These are phyloP conservation scores for Lasiodiplodia gonubiensis DNA, from an alignment of 2,329 filamentous ascomycete genomes.

Conservation along the genomic window DNA sequence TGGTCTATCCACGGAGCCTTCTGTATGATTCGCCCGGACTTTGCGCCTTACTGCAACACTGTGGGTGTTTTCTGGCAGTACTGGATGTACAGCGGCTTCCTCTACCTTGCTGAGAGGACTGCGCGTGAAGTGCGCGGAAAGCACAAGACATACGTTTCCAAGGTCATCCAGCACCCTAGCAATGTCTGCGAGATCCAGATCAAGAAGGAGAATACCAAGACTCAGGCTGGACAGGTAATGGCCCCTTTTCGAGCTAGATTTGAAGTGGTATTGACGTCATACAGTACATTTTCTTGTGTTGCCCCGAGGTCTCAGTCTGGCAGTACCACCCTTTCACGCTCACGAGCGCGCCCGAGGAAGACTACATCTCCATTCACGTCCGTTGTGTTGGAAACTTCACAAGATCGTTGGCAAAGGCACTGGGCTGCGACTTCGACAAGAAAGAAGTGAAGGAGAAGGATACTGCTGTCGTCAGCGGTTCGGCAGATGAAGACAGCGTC, in stretches of 20 bases:
- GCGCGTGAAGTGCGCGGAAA: conserved; percentile 78
- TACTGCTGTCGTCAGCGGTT: conserved; percentile 74
- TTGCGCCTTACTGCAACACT: conserved; percentile 76
- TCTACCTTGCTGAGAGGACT: conserved; percentile 79
- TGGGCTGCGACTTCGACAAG: conserved; percentile 76
- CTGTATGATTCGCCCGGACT: conserved; percentile 88
- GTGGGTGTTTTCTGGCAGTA: conserved; percentile 88
- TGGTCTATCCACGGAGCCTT: conserved; percentile 90
- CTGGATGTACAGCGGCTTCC: conserved; percentile 83
- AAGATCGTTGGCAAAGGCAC: conserved; percentile 67
- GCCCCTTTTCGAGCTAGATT: conserved; percentile 48
- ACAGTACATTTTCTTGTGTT: conserved; percentile 85
- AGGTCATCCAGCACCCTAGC: conserved; percentile 87
- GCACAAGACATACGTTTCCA: conserved; percentile 85
- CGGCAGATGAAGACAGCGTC: conserved; percentile 63
- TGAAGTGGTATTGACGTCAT: neutral
- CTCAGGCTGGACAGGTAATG: conserved; percentile 63
- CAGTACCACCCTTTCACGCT: conserved; percentile 89
- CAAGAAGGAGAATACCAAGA: conserved; percentile 86
- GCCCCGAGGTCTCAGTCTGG: conserved; percentile 83
- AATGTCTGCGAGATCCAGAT: conserved; percentile 91
- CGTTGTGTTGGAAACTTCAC: conserved; percentile 85
- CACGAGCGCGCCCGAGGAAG: conserved; percentile 85
- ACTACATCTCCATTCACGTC: conserved; percentile 87
- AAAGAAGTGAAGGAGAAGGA: conserved; percentile 40